Conservation (phyloP, 1,139 yeast genomes). For the Diutina catenulata region DNA sequence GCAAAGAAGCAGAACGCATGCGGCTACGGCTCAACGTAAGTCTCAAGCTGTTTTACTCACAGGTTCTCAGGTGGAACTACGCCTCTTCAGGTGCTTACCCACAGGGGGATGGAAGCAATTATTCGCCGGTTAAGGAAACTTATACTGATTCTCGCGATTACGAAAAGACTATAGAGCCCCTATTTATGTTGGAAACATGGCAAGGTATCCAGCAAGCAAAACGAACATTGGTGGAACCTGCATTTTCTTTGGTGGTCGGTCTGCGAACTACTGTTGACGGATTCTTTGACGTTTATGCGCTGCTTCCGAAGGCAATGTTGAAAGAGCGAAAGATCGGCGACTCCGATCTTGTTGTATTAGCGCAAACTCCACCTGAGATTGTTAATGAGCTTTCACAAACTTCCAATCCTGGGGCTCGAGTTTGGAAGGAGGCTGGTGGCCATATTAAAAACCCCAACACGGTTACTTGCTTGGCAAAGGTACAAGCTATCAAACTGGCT, state of each 20-base stretch:
- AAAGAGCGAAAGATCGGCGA: constrained; percentile 52
- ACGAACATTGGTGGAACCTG: constrained; percentile 47
- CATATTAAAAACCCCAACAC: constrained; percentile 19
- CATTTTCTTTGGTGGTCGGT: constrained; percentile 63
- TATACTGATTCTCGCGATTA: constrained; percentile 57
- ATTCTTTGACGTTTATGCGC: constrained; percentile 81
- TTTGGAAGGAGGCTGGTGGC: constrained; percentile 12
- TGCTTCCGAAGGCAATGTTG: constrained; percentile 43
- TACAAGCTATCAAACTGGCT: constrained; percentile 57
- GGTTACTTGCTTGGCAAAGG: constrained; percentile 62
- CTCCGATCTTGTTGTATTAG: constrained; percentile 65
- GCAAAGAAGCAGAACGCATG: constrained; percentile 67
- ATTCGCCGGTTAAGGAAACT: constrained; percentile 26
- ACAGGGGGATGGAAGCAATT: constrained; percentile 26
- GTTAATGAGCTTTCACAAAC: no score
- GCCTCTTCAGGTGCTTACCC: constrained; percentile 50
- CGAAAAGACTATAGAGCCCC: constrained; percentile 58
- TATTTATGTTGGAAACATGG: constrained; percentile 87
- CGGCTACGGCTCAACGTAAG: constrained; percentile 70
- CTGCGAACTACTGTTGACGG: constrained; percentile 76
- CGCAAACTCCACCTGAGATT: no score
- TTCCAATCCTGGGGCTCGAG: constrained; percentile 21
- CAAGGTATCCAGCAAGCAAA: constrained; percentile 73
- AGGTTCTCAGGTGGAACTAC: constrained; percentile 71
- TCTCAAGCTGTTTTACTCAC: constrained; percentile 60